These are phyloP conservation scores for Hypomontagnella submonticulosa DNA, from an alignment of 495 filamentous ascomycete genomes.

Conservation along the genomic window DNA sequence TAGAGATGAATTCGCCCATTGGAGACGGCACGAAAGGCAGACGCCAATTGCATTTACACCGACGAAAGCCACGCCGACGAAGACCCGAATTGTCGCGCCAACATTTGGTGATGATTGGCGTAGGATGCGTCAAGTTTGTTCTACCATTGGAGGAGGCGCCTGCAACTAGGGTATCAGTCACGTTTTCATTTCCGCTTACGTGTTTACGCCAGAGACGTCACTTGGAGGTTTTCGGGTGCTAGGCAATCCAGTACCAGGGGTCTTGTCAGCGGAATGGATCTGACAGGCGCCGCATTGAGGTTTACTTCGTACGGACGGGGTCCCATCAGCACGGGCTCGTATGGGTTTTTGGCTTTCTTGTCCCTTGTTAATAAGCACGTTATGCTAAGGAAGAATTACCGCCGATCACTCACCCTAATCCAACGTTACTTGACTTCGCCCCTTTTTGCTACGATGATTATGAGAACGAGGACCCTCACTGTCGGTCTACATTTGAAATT, in stretches of 20 bases:
- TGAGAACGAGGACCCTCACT: slow-evolving; percentile 5
- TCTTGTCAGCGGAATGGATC: slow-evolving; percentile 29
- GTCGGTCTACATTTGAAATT: neutral
- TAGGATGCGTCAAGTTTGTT: slow-evolving; percentile 15
- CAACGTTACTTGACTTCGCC: slow-evolving; percentile 40
- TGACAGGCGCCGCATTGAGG: slow-evolving; percentile 13
- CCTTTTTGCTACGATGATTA: slow-evolving; percentile 10
- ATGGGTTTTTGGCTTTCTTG: neutral
- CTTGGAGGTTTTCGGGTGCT: neutral
- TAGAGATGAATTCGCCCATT: slow-evolving; percentile 10
- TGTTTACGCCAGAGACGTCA: slow-evolving; percentile 6
- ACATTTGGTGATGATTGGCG: slow-evolving; percentile 11
- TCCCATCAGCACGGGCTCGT: slow-evolving; percentile 15
- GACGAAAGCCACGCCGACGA: slow-evolving; percentile 39
- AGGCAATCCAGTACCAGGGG: slow-evolving; percentile 21
- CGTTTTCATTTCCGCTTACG: slow-evolving; percentile 28
- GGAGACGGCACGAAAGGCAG: slow-evolving; percentile 1
- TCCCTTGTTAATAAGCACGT: neutral
- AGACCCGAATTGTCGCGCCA: slow-evolving; percentile 14
- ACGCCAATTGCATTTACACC: neutral
- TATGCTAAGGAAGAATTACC: slow-evolving; percentile 6
- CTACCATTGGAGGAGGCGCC: slow-evolving; percentile 5
- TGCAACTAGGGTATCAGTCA: slow-evolving; percentile 10
- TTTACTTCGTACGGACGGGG: neutral
- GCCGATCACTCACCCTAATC: slow-evolving; percentile 33